These are phyloP conservation scores for Cocos nucifera DNA, from an alignment of 176 grass and related monocot species.

Conservation along the genomic window DNA sequence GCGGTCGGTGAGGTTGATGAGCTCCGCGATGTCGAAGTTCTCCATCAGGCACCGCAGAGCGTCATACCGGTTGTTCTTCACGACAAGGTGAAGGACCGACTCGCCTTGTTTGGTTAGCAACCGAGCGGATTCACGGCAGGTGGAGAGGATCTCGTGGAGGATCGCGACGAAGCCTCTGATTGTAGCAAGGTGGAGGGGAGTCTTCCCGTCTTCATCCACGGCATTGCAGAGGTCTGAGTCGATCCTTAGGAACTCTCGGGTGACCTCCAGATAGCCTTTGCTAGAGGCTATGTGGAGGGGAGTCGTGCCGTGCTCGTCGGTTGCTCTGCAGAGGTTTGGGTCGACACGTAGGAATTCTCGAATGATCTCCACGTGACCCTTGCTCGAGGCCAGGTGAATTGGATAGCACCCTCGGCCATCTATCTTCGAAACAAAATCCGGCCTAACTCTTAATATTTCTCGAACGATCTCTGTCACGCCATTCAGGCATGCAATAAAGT, in stretches of 20 bases:
- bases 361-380: neutral
- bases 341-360: neutral
- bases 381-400: conserved; percentile 1
- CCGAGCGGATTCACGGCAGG: neutral
- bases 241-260: neutral
- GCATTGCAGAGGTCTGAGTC: neutral
- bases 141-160: neutral
- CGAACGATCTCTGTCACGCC: neutral
- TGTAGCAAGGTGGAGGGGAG: neutral
- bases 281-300: neutral
- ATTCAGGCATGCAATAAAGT: neutral
- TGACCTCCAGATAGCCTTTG: neutral
- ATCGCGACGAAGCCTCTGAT: neutral
- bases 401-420: neutral
- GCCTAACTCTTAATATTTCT: neutral
- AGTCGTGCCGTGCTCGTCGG: neutral
- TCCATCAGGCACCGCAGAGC: neutral
- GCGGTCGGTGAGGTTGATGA: neutral
- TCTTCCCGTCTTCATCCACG: neutral
- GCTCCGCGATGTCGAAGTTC: neutral
- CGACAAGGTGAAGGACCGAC: neutral
- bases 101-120: neutral
- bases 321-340: neutral
- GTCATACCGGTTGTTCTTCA: neutral
- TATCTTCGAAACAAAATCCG: neutral